A percentile compares a stretch with the other conserved stretches of the same genome.
These are phyloP conservation scores for Colletotrichum kahawae DNA, from an alignment of 2,329 filamentous ascomycete species.

Conservation along the genomic window DNA sequence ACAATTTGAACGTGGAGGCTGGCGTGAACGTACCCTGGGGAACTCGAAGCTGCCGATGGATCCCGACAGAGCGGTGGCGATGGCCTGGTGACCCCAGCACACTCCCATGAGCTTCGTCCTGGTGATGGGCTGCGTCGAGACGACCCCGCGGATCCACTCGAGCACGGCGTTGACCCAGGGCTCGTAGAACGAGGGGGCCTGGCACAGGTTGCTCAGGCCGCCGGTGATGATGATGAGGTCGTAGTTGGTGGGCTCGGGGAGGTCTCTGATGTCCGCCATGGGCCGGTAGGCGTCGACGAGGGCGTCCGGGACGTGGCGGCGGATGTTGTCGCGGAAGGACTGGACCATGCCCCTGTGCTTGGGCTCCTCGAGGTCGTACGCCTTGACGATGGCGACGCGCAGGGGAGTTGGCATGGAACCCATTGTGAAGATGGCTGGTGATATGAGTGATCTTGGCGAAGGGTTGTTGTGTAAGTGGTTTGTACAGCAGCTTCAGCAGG, in stretches of 20 bases:
- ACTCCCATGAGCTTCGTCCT: slow-evolving; percentile 6
- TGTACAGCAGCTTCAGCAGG: background rate
- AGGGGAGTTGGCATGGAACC: slow-evolving; percentile 7
- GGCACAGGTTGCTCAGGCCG: slow-evolving; percentile 13
- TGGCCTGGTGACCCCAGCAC: slow-evolving; percentile 16
- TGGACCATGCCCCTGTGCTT: slow-evolving; percentile 13
- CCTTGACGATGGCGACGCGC: slow-evolving; percentile 15
- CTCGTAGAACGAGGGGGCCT: background rate
- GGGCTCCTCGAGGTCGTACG: slow-evolving; percentile 15
- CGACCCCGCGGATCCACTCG: slow-evolving; percentile 7
- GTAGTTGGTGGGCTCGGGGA: background rate
- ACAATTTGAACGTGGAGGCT: background rate
- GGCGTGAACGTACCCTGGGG: background rate
- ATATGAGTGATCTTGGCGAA: too few relatives aligned
- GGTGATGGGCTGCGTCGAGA: slow-evolving; percentile 1
- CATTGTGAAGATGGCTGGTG: background rate
- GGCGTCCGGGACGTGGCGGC: background rate
- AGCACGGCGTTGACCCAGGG: slow-evolving; percentile 12
- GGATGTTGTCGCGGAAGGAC: slow-evolving; percentile 10
- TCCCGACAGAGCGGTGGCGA: slow-evolving; percentile 1
- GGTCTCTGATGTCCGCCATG: background rate
- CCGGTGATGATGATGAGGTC: slow-evolving; percentile 15
- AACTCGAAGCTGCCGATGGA: slow-evolving; percentile 8
- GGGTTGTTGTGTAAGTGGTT: background rate
- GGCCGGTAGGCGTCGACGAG: background rate